Evolutionary conservation across 2,329 filamentous ascomycete species (phyloP), one percentile per base, ranked within the genome.

Genomic region (Fusarium humuli): DNA sequence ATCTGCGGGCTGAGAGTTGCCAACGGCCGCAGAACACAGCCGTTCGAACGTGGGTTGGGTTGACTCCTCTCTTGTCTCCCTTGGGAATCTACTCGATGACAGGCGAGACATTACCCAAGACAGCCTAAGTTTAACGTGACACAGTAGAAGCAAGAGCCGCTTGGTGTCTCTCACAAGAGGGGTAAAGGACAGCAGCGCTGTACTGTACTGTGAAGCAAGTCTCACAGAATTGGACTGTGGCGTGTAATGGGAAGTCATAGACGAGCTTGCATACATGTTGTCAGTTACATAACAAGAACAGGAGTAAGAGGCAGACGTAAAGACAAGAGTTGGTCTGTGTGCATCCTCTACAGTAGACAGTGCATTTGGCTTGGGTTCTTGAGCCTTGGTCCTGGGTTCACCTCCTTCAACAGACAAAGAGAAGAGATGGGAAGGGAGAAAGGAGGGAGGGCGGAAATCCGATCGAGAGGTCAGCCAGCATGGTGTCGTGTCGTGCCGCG

Each of bases 401-500:
- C 25, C 27, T 27, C 25, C 27, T 47, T 13, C 25, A 54, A 53
- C 23, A n/a, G 18, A n/a, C 11, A 11, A 27, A 46, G 16, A n/a
- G 23, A 27, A 27, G 44, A 27, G 42, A 53, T 41, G 45, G 44
- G 23, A 45, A 47, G 41, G 41, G 56, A 46, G 41, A 34, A 32
- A 40, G 20, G 25, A 37, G 34, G 34, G 34, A 37, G 40, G 49
- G 47, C 30, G 45, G 40, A 52, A 29, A 68, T 58, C 67, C 44
- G 63, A 71, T 64, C 47, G 54, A 63, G 37, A 64, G 62, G 67
- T 52, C 48, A 70, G 47, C 37, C 58, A 34, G 45, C 45, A 29
- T 47, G 45, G 44, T 34, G 27, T 29, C 23, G 58, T 55, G 48
- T 54, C 44, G 49, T 59, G 58, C 66, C 62, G 56, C 44, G 34